These are phyloP conservation scores for Neofusicoccum parvum DNA, from an alignment of 2,329 filamentous ascomycete species.

Conservation along the genomic window DNA sequence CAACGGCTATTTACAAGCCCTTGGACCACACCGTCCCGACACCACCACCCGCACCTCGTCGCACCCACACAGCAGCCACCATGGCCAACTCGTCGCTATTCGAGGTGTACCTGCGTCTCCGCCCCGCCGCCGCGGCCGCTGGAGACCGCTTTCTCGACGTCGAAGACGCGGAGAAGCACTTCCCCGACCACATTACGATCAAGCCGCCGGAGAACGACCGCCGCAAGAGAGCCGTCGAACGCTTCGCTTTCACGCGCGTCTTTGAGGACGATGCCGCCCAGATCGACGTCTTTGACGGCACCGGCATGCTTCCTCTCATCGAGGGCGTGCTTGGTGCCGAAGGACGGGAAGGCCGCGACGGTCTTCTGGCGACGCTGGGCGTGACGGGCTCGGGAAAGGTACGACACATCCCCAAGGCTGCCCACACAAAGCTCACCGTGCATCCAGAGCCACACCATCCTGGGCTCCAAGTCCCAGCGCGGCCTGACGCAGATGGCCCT, in stretches of 20 bases:
- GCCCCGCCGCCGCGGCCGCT: constrained; percentile 48
- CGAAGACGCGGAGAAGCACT: constrained; percentile 53
- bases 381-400: constrained; percentile 98
- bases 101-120: constrained; percentile 85
- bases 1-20: constrained; percentile 4
- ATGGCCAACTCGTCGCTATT: constrained; percentile 66
- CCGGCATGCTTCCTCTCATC: constrained; percentile 72
- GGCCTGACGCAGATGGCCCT: constrained; percentile 90
- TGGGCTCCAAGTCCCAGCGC: constrained; percentile 82
- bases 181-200: constrained; percentile 55
- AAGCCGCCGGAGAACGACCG: constrained; percentile 73
- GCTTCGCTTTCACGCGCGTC: constrained; percentile 90
- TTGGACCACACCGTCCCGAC: background rate
- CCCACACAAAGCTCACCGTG: background rate
- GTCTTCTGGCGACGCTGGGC: constrained; percentile 84
- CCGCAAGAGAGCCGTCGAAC: constrained; percentile 84
- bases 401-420: constrained; percentile 21
- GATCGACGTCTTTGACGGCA: constrained; percentile 81
- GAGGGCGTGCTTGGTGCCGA: constrained; percentile 76
- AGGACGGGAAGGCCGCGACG: constrained; percentile 81
- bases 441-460: constrained; percentile 87
- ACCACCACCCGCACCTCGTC: constrained; percentile 2
- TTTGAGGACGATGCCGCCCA: constrained; percentile 87
- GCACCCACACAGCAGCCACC: constrained; percentile 29
- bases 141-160: constrained; percentile 77